Evolutionary conservation across 2,329 filamentous ascomycete species (phyloP).

Genomic region (Acarospora socialis): DNA sequence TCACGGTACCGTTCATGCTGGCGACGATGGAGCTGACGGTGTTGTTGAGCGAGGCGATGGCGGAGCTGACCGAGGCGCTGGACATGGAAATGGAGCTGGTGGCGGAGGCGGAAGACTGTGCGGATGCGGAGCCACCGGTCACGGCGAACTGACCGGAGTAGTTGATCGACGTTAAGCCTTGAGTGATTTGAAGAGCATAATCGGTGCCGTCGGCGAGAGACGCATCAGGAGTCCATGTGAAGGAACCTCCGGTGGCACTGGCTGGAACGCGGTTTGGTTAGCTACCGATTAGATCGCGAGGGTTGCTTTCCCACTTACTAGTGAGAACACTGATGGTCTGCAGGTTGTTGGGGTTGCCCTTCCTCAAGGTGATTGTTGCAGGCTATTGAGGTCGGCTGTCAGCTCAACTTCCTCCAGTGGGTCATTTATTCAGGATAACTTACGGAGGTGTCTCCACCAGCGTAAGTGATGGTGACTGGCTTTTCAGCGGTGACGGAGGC

Average conservation of each 20-base stretch:
- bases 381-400: constrained; percentile 23
- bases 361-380: constrained; percentile 41
- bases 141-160: constrained; percentile 40
- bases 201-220: constrained; percentile 30
- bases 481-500: constrained; percentile 34
- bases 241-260: constrained; percentile 31
- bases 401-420: constrained; percentile 14
- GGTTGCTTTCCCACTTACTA: constrained; percentile 22
- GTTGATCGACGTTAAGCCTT: constrained; percentile 36
- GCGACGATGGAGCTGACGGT: constrained; percentile 14
- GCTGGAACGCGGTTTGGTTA: constrained; percentile 15
- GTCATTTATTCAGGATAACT: constrained; percentile 10
- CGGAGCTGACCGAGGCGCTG: constrained; percentile 43
- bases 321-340: constrained; percentile 36
- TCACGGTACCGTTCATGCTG: constrained; percentile 13
- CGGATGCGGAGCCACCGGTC: constrained; percentile 21
- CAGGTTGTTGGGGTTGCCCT: constrained; percentile 37
- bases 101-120: constrained; percentile 11
- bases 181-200: constrained; percentile 46
- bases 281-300: not conserved
- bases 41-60: constrained; percentile 41
- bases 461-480: constrained; percentile 35
- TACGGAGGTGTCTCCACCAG: constrained; percentile 24
- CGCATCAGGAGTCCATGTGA: constrained; percentile 36
- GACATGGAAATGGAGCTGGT: constrained; percentile 11